Percentiles rank a stretch among this genome's conserved stretches.
Conservation (phyloP, 1,284 basidiomycete species). For the Bjerkandera adusta region DNA sequence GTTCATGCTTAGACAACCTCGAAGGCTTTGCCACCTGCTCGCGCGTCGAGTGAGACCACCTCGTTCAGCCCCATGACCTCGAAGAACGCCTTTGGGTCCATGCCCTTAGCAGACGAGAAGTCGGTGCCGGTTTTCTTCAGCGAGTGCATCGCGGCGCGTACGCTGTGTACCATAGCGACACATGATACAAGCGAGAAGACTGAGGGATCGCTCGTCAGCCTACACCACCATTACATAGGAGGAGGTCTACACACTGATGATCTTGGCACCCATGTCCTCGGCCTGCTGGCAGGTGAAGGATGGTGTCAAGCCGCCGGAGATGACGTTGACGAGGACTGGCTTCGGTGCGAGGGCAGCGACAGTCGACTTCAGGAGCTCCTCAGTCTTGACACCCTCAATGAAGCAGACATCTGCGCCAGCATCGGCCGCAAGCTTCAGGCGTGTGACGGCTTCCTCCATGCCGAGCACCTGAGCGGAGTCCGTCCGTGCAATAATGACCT, state of each 20-base stretch:
- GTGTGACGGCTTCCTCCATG: slow-evolving; percentile 75
- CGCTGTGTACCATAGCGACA: slow-evolving; percentile 70
- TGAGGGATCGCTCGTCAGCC: slow-evolving; percentile 22
- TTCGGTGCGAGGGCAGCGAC: slow-evolving; percentile 68
- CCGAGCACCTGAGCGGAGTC: slow-evolving; percentile 80
- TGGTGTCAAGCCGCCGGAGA: slow-evolving; percentile 74
- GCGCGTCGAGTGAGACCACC: slow-evolving; percentile 53
- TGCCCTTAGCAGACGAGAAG: slow-evolving; percentile 64
- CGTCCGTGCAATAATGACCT: slow-evolving; percentile 81
- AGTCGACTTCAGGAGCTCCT: slow-evolving; percentile 62
- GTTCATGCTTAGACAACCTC: slow-evolving; percentile 46
- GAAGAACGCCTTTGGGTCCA: slow-evolving; percentile 77
- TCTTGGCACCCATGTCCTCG: slow-evolving; percentile 68
- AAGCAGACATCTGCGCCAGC: slow-evolving; percentile 84
- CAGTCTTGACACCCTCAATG: slow-evolving; percentile 77
- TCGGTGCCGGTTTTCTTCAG: slow-evolving; percentile 77
- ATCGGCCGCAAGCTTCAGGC: slow-evolving; percentile 70
- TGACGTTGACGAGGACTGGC: slow-evolving; percentile 76
- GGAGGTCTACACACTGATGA: slow-evolving; percentile 55
- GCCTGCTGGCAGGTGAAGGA: slow-evolving; percentile 69
- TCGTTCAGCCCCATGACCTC: slow-evolving; percentile 68
- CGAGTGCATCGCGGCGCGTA: slow-evolving; percentile 69
- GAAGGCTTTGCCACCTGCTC: slow-evolving; percentile 61
- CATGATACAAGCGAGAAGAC: slow-evolving; percentile 71
- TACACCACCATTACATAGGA: not conserved